A percentile compares a stretch with the other conserved stretches of the same genome.
Conservation (phyloP, 1,139 yeast species). For the Magnusiomyces suaveolens region DNA sequence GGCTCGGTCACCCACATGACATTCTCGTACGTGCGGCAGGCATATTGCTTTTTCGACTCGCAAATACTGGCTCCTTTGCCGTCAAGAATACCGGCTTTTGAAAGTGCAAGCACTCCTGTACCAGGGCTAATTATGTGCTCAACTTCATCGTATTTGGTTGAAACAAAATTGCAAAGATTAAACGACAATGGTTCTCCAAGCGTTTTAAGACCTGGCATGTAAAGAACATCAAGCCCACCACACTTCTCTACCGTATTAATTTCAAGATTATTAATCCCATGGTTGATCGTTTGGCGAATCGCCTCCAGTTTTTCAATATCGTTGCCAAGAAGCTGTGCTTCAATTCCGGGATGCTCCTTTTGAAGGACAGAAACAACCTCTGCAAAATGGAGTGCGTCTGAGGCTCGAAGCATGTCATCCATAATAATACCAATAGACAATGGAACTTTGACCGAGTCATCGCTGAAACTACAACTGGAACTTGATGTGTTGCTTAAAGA, state of each 20-base stretch:
- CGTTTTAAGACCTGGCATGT: constrained; percentile 8
- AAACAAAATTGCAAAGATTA: constrained; percentile 2
- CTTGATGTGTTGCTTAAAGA: background rate
- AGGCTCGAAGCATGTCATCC: constrained; percentile 7
- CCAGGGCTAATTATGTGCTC: constrained; percentile 8
- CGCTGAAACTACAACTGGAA: background rate
- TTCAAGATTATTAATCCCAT: background rate
- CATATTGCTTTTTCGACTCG: background rate
- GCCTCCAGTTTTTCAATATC: background rate
- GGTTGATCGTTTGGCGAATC: background rate
- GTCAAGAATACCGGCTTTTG: constrained; percentile 11
- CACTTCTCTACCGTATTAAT: constrained; percentile 4
- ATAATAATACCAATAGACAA: constrained; percentile 8
- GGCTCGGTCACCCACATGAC: constrained; percentile 6
- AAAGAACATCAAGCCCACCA: constrained; percentile 9
- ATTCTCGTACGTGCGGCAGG: constrained; percentile 1
- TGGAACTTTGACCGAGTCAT: background rate
- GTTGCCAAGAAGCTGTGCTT: constrained; percentile 5
- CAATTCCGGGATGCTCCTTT: constrained; percentile 3
- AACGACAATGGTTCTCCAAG: background rate
- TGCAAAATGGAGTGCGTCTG: constrained; percentile 2
- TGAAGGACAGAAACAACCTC: constrained; percentile 7
- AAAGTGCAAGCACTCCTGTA: constrained; percentile 7
- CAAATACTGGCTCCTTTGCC: constrained; percentile 7
- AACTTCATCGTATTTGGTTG: background rate